Conservation (phyloP, 2,329 filamentous ascomycete genomes). For the Colletotrichum australisinense region DNA sequence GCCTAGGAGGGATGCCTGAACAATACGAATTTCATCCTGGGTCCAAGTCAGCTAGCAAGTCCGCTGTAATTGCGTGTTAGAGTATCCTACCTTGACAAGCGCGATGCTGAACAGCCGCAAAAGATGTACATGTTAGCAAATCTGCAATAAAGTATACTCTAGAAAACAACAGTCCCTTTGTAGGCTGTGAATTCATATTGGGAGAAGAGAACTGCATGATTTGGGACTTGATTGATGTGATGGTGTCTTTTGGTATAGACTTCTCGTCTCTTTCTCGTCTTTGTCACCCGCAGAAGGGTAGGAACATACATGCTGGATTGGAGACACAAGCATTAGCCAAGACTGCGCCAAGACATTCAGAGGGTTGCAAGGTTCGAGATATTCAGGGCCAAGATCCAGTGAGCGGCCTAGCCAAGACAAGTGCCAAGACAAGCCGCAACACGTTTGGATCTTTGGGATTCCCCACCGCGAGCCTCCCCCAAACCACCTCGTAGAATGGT, state of each 20-base stretch:
- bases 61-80: neutral
- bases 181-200: constrained; percentile 31
- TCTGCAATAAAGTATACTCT: constrained; percentile 40
- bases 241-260: constrained; percentile 57
- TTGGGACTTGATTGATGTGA: constrained; percentile 59
- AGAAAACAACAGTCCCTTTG: constrained; percentile 36
- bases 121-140: constrained; percentile 41
- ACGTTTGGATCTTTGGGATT: neutral
- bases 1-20: constrained; percentile 89
- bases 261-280: constrained; percentile 31
- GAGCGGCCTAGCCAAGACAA: constrained; percentile 27
- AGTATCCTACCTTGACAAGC: constrained; percentile 69
- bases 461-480: constrained; percentile 9
- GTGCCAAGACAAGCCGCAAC: constrained; percentile 21
- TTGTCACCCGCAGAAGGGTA: constrained; percentile 49
- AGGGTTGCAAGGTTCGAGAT: constrained; percentile 8
- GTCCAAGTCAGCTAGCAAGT: neutral
- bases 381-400: constrained; percentile 24
- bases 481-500: neutral
- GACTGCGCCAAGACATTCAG: constrained; percentile 22
- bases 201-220: constrained; percentile 40
- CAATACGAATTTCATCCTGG: constrained; percentile 85
- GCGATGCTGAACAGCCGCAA: constrained; percentile 70
- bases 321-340: constrained; percentile 31
- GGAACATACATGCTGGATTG: constrained; percentile 63